Evolutionary conservation across 345 rosid species (phyloP), one percentile per base, ranked within the genome.

Genomic region (Salix exigua): DNA sequence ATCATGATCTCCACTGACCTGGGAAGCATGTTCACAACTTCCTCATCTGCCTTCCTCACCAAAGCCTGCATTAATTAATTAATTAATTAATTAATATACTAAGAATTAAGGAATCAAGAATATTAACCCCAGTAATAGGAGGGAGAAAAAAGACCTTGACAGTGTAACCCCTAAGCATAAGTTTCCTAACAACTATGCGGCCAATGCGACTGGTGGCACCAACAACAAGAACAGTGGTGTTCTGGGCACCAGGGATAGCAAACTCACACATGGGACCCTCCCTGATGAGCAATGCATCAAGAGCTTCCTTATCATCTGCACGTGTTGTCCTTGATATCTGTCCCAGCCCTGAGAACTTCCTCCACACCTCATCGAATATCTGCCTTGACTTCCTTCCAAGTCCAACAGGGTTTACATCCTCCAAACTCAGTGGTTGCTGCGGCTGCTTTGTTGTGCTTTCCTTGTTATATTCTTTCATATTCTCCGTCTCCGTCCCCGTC

Each of bases 241-340:
- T 88, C 85, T 91, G 97, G 75, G 99, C 97, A 1, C 97, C 99
- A 30, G 99, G 97, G 69, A 89, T 87, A 79, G 89, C 94, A 78
- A 95, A 95, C 72, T 93, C 99, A 75, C 99, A 91, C 92, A 93
- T 90, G 73, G 97, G 99, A n/a, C 97, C 97, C 76, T 89, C 97
- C 79, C 91, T 82, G 2, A 91, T 88, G 74, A 89, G 85, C 78
- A 91, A 86, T 31, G 88, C 88, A 37, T 91, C 95, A 63, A 93
- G 83, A 4, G 91, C 77, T 1, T 88, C 92, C 44, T 81, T 79
- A 19, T 93, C 97, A 78, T 91, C 92, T 10, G 89, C 80, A 40
- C 93, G 89, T 37, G 79, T 88, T 48, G 97, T 92, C 76, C 99
- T 86, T 21, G 97, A 95, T 37, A 95, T 95, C 87, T 95, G 97